Conservation (phyloP, 2,329 filamentous ascomycete genomes). For the Apiospora arundinis region DNA sequence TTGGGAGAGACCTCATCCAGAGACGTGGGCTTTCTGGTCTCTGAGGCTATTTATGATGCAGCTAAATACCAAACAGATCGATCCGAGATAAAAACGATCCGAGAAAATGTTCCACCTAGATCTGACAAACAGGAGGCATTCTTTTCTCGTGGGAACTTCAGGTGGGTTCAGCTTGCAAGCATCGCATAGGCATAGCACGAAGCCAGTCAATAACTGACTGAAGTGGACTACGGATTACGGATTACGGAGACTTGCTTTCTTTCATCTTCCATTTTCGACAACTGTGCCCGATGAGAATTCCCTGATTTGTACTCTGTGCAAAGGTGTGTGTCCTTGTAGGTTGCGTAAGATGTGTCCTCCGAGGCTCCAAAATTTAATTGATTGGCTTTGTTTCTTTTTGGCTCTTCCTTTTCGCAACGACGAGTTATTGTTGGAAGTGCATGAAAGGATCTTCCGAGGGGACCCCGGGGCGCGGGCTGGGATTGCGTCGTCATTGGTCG, state of each 20-base stretch:
- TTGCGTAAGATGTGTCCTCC: neutral
- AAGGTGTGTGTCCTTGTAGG: neutral
- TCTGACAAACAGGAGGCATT: conserved; percentile 11
- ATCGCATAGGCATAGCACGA: conserved; percentile 10
- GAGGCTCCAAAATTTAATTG: neutral
- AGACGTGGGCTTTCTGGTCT: neutral
- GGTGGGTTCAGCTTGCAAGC: conserved; percentile 9
- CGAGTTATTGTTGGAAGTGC: neutral
- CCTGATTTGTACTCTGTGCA: neutral
- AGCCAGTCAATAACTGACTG: neutral
- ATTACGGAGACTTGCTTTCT: neutral
- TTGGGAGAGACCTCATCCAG: neutral
- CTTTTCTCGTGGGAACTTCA: neutral
- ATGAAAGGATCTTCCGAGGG: conserved; percentile 14
- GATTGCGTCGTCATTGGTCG: conserved; percentile 29
- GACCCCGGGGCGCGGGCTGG: conserved; percentile 14
- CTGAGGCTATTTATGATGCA: conserved; percentile 10
- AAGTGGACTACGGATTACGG: neutral
- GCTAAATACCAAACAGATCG: conserved; percentile 18
- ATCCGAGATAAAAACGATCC: conserved; percentile 12
- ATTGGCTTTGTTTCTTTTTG: neutral
- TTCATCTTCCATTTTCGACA: conserved; percentile 7
- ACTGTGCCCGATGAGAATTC: neutral
- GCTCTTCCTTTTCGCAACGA: neutral
- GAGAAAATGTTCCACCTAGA: conserved; percentile 1